Evolutionary conservation across 768 basidiomycete genomes (phyloP).

Genomic region (Pleurotus pulmonarius): DNA sequence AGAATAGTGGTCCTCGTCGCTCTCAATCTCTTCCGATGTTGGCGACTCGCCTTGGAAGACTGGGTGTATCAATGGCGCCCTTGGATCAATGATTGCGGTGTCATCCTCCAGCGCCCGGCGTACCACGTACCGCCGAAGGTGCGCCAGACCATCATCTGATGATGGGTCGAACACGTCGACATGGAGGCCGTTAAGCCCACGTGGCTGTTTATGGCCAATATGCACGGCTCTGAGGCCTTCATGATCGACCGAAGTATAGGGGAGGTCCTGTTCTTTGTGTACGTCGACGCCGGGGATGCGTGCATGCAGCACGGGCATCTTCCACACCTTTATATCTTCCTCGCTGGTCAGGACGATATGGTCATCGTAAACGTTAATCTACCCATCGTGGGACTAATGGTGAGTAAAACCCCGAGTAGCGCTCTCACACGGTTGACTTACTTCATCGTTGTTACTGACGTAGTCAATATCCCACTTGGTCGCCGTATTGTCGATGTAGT

Average conservation of each 20-base stretch:
- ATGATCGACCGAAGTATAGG: neutral
- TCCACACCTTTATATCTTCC: conserved; percentile 1
- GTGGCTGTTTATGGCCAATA: neutral
- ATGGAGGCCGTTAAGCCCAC: neutral
- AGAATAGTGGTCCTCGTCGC: neutral
- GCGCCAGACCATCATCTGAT: neutral
- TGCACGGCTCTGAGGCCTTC: neutral
- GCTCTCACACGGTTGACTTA: conserved; percentile 3
- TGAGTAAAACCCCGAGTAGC: neutral
- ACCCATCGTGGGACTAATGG: neutral
- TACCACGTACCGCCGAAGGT: neutral
- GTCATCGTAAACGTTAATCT: neutral
- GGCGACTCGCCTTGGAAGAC: conserved; percentile 2
- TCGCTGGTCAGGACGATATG: conserved; percentile 2
- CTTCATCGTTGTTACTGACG: neutral
- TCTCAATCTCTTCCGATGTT: neutral
- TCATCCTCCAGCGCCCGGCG: neutral
- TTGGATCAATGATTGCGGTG: neutral
- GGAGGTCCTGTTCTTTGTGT: neutral
- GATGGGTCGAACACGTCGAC: neutral
- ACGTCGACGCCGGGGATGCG: conserved; percentile 5
- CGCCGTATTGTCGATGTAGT: conserved; percentile 6
- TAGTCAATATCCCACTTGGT: conserved; percentile 5
- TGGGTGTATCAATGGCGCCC: conserved; percentile 1
- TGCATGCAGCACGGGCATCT: conserved; percentile 1